phyloP scores from a whole-genome alignment of 2,329 filamentous ascomycete genomes.

The Capronia americana region DNA sequence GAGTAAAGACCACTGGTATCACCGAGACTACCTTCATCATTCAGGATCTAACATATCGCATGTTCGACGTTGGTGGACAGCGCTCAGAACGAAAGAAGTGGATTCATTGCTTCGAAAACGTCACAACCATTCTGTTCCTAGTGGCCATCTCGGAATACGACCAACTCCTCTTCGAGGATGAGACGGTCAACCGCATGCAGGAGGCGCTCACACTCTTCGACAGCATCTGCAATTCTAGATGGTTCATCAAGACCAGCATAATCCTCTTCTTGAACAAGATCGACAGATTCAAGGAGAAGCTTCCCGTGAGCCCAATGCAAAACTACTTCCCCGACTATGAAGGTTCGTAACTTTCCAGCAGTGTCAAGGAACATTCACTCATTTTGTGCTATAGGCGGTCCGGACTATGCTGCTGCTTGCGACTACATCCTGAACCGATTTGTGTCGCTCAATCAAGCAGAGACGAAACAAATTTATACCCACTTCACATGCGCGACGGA shows the following conservation, averaged over 20 bases:
- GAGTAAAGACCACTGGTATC: conserved; percentile 97
- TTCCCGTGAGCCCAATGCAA: conserved; percentile 75
- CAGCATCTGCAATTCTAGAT: conserved; percentile 74
- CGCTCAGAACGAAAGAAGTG: conserved; percentile 98
- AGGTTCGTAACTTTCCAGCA: conserved; percentile 48
- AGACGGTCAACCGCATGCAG: conserved; percentile 84
- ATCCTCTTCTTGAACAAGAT: conserved; percentile 79
- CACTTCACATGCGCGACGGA: conserved; percentile 99
- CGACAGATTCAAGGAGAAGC: conserved; percentile 76
- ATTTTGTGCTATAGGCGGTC: conserved; percentile 66
- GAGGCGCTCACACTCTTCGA: conserved; percentile 74
- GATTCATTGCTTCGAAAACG: conserved; percentile 99
- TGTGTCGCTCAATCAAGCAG: conserved; percentile 96
- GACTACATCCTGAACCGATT: conserved; percentile 99
- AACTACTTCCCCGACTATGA: conserved; percentile 82
- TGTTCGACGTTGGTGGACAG: conserved; percentile 97
- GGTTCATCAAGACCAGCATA: conserved; percentile 75
- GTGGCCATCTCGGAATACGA: conserved; percentile 98
- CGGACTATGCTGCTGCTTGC: conserved; percentile 93
- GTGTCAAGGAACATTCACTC: conserved; percentile 17
- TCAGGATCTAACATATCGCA: conserved; percentile 90
- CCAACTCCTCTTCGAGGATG: conserved; percentile 92
- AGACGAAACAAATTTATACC: conserved; percentile 99
- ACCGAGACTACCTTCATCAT: conserved; percentile 97
- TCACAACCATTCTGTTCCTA: conserved; percentile 94